Evolutionary conservation across 352 stramenopile species (phyloP), one percentile per base, ranked within the genome.

Genomic region (Phytophthora parvispora): DNA sequence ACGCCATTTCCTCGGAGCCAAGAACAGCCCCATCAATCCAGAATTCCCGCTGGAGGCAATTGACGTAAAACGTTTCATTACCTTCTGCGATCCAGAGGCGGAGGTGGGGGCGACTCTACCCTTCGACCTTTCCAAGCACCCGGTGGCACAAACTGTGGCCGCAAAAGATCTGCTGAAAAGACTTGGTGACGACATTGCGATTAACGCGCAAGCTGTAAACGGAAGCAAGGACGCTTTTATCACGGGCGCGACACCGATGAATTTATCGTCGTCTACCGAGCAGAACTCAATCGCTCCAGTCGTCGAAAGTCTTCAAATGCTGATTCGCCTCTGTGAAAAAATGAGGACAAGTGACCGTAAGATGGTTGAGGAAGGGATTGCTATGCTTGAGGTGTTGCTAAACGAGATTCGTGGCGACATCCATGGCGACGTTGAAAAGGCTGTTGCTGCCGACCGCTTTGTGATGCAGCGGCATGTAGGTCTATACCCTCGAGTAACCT

Each of bases 91-190:
- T 18, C 86, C 84, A 31, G 87, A 95, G 29, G 64, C 61, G 1
- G 67, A 85, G 57, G 59, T 92, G 6, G 54, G 63, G 3, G 22
- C 69, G 15, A 72, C 65, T 13, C 74, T 99, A 12, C 97, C 97
- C 32, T 99, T 99, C 69, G 90, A 99, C 57, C 70, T 99, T 28
- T 93, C 84, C 0, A 71, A 81, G 13, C 97, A 98, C 34, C 94
- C 84, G 54, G 93, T 73, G 42, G 94, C 90, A 16, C 91, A 98
- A 68, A 98, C 95, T 20, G 93, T 97, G 45, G 98, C 97, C 52
- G 98, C 96, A 7, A 95, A 98, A 73, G 95, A 98, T 66, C 91
- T 98, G 38, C 89, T 99, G 22, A 91, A 96, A 60, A 84, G 97
- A 24, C 88, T 99, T 4, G 72, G 71, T 5, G 91, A 98, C 36